These are phyloP conservation scores for Boletus rex-veris DNA, from an alignment of 768 basidiomycete genomes.

Conservation along the genomic window DNA sequence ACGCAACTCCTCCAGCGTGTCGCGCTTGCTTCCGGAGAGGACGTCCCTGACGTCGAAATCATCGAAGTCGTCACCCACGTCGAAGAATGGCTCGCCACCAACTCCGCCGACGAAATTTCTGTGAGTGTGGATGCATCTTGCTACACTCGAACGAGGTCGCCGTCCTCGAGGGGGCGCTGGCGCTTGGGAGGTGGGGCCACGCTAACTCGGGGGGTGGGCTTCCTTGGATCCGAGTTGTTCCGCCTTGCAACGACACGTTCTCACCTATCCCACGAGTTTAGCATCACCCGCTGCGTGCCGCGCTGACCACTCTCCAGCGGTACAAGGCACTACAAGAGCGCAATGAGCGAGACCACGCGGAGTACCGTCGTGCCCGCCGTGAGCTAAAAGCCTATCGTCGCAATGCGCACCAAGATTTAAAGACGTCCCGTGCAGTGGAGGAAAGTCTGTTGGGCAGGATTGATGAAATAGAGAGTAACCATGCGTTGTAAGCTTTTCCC, in stretches of 20 bases:
- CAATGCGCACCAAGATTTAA: constrained; percentile 31
- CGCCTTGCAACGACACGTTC: constrained; percentile 13
- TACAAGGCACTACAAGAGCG: constrained; percentile 38
- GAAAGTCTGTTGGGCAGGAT: constrained; percentile 33
- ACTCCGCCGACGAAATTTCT: constrained; percentile 37
- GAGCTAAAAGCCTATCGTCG: constrained; percentile 30
- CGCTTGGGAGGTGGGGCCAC: background rate
- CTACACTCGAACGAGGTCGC: background rate
- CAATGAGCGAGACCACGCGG: constrained; percentile 29
- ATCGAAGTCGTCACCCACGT: constrained; percentile 44
- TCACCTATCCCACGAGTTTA: constrained; percentile 24
- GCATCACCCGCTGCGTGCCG: constrained; percentile 31
- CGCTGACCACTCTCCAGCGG: constrained; percentile 36
- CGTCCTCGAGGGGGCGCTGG: background rate
- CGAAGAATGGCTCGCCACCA: constrained; percentile 47
- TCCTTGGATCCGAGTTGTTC: constrained; percentile 21
- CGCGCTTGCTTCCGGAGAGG: constrained; percentile 33
- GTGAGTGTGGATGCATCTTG: constrained; percentile 21
- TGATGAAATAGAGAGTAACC: constrained; percentile 29
- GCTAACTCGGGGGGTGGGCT: background rate
- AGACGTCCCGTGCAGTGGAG: constrained; percentile 36
- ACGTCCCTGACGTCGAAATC: constrained; percentile 32
- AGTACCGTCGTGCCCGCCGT: constrained; percentile 32
- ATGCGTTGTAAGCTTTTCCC: constrained; percentile 24
- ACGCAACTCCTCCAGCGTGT: constrained; percentile 36